These are phyloP conservation scores for Hyphochytrium catenoides DNA, from an alignment of 352 stramenopile genomes.

Conservation along the genomic window DNA sequence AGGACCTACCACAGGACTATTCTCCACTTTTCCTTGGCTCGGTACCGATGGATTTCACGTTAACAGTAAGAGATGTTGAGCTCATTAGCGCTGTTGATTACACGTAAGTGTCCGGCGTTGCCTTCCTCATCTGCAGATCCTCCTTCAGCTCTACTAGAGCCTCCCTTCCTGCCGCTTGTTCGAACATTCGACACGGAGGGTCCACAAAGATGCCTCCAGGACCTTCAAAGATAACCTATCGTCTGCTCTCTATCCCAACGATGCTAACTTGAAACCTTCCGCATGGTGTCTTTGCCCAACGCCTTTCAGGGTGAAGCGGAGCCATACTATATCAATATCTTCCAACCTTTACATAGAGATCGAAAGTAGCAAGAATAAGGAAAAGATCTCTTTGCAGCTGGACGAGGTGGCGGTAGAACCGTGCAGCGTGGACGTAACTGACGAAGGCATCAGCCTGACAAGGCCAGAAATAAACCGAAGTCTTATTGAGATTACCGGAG, in stretches of 20 bases:
- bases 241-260: too few relatives aligned
- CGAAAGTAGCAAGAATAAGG: conserved; percentile 24
- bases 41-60: conserved; percentile 21
- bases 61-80: too few relatives aligned
- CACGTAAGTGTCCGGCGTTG: too few relatives aligned
- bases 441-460: conserved; percentile 42
- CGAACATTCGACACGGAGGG: too few relatives aligned
- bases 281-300: conserved; percentile 55
- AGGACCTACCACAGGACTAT: conserved; percentile 31
- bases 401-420: conserved; percentile 47
- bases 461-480: too few relatives aligned
- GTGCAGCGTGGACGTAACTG: conserved; percentile 26
- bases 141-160: too few relatives aligned
- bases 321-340: conserved; percentile 51
- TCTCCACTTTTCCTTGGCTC: conserved; percentile 32
- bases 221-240: too few relatives aligned
- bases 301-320: conserved; percentile 28
- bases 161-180: too few relatives aligned
- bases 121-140: too few relatives aligned
- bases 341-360: conserved; percentile 35
- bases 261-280: conserved; percentile 19
- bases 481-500: too few relatives aligned
- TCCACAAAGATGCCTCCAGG: too few relatives aligned
- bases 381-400: conserved; percentile 40
- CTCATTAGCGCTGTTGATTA: too few relatives aligned